These are phyloP conservation scores for Metschnikowia borealis DNA, from an alignment of 805 yeast species.

Conservation along the genomic window DNA sequence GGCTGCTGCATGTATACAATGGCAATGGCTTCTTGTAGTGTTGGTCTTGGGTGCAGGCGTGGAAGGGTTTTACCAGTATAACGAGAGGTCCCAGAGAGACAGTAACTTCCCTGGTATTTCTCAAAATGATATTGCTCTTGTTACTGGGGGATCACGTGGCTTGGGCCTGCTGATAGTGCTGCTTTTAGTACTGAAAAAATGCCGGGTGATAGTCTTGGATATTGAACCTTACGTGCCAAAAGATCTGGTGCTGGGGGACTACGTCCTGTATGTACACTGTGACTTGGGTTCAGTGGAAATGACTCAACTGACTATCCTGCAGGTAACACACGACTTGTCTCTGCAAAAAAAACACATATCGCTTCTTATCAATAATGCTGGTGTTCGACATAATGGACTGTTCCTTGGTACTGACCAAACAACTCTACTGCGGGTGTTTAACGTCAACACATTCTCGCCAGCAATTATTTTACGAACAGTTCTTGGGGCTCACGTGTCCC, in stretches of 20 bases:
- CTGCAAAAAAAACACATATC: conserved; percentile 19
- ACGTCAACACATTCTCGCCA: conserved; percentile 32
- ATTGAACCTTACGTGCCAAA: conserved; percentile 5
- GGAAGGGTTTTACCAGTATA: not conserved
- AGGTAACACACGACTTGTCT: conserved; percentile 8
- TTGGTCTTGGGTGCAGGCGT: not conserved
- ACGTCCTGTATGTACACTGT: conserved; percentile 23
- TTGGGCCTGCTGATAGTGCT: conserved; percentile 43
- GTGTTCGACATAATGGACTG: conserved; percentile 35
- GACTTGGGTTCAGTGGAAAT: conserved; percentile 20
- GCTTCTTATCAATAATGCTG: conserved; percentile 47
- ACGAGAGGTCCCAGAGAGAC: not conserved
- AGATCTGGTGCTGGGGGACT: conserved; percentile 7
- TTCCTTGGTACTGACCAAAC: conserved; percentile 22
- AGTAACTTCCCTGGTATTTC: not conserved
- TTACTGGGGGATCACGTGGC: conserved; percentile 53
- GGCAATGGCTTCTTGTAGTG: not conserved
- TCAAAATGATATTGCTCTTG: conserved; percentile 23
- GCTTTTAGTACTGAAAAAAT: conserved; percentile 15
- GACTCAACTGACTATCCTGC: conserved; percentile 15
- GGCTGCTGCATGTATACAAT: not conserved
- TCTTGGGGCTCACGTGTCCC: conserved; percentile 19
- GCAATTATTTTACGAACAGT: conserved; percentile 23
- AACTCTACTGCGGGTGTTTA: conserved; percentile 24
- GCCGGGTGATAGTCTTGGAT: conserved; percentile 32